These are phyloP conservation scores for Canna indica DNA, from an alignment of 176 grass and related monocot genomes.

Conservation along the genomic window DNA sequence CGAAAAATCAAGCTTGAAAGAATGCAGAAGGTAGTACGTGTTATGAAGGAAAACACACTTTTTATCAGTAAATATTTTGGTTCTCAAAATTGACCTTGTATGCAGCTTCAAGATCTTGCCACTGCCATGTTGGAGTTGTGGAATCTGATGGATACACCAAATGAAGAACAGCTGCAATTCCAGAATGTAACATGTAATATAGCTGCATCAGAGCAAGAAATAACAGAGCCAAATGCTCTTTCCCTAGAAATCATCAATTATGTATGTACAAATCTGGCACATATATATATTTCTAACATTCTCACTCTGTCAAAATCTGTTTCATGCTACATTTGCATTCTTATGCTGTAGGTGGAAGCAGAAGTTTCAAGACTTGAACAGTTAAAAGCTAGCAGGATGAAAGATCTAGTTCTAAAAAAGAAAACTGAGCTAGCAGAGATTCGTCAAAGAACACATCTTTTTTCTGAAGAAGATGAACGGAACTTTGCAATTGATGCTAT, in stretches of 20 bases:
- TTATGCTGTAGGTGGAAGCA: slow-evolving; percentile 40
- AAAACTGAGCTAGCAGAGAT: slow-evolving; percentile 70
- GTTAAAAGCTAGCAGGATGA: slow-evolving; percentile 67
- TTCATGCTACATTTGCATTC: background rate
- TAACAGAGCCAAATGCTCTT: slow-evolving; percentile 48
- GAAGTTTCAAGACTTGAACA: slow-evolving; percentile 81
- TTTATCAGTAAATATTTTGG: background rate
- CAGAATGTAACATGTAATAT: slow-evolving; percentile 80
- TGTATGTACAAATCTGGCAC: background rate
- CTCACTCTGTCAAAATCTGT: background rate
- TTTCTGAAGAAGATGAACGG: slow-evolving; percentile 21
- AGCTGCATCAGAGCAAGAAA: slow-evolving; percentile 83
- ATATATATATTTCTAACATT: background rate
- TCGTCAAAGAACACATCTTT: slow-evolving; percentile 35
- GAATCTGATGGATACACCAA: slow-evolving; percentile 87
- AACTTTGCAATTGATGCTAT: slow-evolving; percentile 26
- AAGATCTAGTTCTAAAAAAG: slow-evolving; percentile 55
- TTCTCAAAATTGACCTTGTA: background rate
- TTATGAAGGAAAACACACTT: background rate
- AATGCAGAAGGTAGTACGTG: slow-evolving; percentile 42
- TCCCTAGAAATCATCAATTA: slow-evolving; percentile 45
- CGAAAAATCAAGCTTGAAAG: slow-evolving; percentile 46
- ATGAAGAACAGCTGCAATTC: slow-evolving; percentile 76
- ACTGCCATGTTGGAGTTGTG: slow-evolving; percentile 76
- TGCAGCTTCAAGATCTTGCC: slow-evolving; percentile 73